Evolutionary conservation across 495 filamentous ascomycete species (phyloP), one percentile per base, ranked within the genome.

Genomic region (Talaromyces nanjingensis): DNA sequence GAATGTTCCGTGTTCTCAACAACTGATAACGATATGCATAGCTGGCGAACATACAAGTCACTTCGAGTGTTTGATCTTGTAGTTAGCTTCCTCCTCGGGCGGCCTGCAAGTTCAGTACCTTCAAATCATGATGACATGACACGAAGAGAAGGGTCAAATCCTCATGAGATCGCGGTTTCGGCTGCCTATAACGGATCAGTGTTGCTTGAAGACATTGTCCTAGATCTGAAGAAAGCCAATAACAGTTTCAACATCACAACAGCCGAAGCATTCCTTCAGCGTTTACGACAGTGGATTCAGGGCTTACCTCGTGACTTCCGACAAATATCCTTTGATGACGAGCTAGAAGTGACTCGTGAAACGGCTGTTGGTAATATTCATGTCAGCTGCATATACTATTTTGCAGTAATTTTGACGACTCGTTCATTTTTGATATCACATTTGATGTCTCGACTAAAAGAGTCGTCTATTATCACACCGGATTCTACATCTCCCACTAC

Each of bases 11-110:
- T 33, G 6, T 61, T n/a, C n/a, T n/a, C n/a, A n/a, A n/a, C n/a
- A n/a, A n/a, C n/a, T n/a, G n/a, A n/a, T n/a, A n/a, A n/a, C n/a
- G n/a, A n/a, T n/a, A n/a, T n/a, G 16, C 47, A 45, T 31, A 79
- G 78, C 52, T 71, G 70, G 8, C 68, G 68, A 29, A 60, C 75
- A 22, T 81, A 76, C 76, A 78, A 75, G 72, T 80, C 77, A 56
- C 73, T 81, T 22, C 76, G 77, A 59, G 69, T 75, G 2, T 65
- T 80, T 29, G 79, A 81, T 63, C 68, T 80, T 3, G 54, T 81
- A 16, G 71, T 74, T 25, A 79, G 77, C 60, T 79, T 77, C 4
- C 78, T 77, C 4, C 71, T 79, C 1, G 77, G 77, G 2, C 70
- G 77, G n/a, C 73, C 77, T 7, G 68, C 74, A 22, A 72, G 72